Base-by-base conservation (phyloP, 495 filamentous ascomycete genomes). In the Xylaria nigripes region DNA sequence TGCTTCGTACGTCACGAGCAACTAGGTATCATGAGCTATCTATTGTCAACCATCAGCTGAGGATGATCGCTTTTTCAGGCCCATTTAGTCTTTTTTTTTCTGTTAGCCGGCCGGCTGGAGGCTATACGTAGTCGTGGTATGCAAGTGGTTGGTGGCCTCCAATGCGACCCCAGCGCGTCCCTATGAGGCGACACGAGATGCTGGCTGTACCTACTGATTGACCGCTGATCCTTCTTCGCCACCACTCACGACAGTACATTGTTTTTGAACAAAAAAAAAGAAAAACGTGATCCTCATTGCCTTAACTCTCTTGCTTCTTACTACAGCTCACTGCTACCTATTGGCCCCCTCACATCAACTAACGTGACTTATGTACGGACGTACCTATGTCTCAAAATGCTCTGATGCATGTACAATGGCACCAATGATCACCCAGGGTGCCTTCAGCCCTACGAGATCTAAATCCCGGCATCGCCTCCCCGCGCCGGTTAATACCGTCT, bases 371-470 rank as follows among this genome's bases (percentile, higher is more conserved):
- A 45, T 34, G 51, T 52, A 45, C 43, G 25, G 38, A n/a, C n/a
- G n/a, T n/a, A n/a, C 6, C 2, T 40, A 9, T 40, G 36, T n/a
- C 36, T 40, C 36, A 16, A 40, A 25, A 21, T 40, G 34, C 42
- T 44, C 51, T 48, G 51, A 48, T 34, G 51, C 51, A 46, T 47
- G 51, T 27, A 29, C 5, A n/a, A 48, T 54, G 51, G 21, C 32
- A 21, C 64, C 61, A 64, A 64, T 67, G 38, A 59, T 56, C 49
- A 34, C 47, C 59, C 41, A 38, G 48, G 56, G 55, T 56, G 48
- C 53, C 61, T 58, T 67, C 64, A 67, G 64, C 64, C 64, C 64
- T 67, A 67, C 61, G 59, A 67, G 64, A 64, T 64, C 62, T 60
- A 57, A 66, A 60, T 57, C 61, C 57, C 59, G 48, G 36, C 45